These are phyloP conservation scores for Corchorus olitorius DNA, from an alignment of 345 rosid species.

Conservation along the genomic window DNA sequence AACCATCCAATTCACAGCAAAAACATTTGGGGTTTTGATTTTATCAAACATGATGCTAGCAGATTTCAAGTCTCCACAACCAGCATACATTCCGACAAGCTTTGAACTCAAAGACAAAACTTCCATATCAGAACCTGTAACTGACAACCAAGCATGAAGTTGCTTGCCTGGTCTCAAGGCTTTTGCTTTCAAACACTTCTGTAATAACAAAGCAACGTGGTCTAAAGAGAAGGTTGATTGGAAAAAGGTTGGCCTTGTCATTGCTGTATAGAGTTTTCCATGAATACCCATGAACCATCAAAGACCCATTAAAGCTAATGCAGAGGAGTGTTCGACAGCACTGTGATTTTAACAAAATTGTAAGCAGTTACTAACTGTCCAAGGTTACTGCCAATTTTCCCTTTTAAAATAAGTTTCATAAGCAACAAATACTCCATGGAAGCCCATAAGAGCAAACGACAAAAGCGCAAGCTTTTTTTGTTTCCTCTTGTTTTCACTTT, in stretches of 20 bases:
- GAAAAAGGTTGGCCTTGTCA: slow-evolving; percentile 12
- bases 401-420: too few relatives aligned
- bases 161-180: slow-evolving; percentile 38
- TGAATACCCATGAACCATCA: neutral
- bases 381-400: too few relatives aligned
- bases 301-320: neutral
- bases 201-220: slow-evolving; percentile 23
- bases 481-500: too few relatives aligned
- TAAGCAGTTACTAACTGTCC: too few relatives aligned
- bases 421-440: too few relatives aligned
- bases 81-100: slow-evolving; percentile 47
- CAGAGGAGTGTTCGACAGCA: neutral
- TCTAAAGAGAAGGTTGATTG: slow-evolving; percentile 10
- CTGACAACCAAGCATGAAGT: slow-evolving; percentile 40
- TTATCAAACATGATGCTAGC: slow-evolving; percentile 33
- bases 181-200: slow-evolving; percentile 43
- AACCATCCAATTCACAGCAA: slow-evolving; percentile 56
- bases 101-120: slow-evolving; percentile 30
- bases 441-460: too few relatives aligned
- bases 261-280: neutral
- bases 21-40: slow-evolving; percentile 35
- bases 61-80: slow-evolving; percentile 40
- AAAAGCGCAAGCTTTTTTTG: too few relatives aligned
- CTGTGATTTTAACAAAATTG: neutral
- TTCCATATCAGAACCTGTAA: slow-evolving; percentile 25